Percentiles rank a stretch among this genome's conserved stretches.
phyloP scores from a whole-genome alignment of 2,329 filamentous ascomycete species.

The Capronia coronata region DNA sequence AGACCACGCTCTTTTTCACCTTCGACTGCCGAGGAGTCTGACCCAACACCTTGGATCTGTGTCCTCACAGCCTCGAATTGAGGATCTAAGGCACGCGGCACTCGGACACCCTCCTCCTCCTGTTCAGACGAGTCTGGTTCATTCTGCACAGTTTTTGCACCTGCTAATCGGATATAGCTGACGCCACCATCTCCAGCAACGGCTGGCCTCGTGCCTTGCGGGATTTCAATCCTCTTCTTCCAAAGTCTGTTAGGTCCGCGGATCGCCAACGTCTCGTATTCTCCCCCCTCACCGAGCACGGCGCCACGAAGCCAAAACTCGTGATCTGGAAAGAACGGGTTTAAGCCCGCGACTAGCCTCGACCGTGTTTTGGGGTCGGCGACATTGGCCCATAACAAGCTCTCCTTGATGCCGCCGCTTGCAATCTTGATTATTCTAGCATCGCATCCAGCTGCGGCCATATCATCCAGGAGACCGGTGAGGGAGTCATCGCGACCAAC shows the following conservation, averaged over 20 bases:
- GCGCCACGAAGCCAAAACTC: slow-evolving; percentile 57
- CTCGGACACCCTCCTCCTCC: background rate
- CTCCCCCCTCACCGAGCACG: slow-evolving; percentile 83
- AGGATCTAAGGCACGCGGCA: slow-evolving; percentile 47
- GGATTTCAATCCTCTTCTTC: slow-evolving; percentile 61
- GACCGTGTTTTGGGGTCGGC: slow-evolving; percentile 48
- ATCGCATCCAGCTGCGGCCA: slow-evolving; percentile 70
- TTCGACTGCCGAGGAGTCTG: background rate
- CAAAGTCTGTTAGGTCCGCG: slow-evolving; percentile 71
- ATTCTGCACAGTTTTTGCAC: slow-evolving; percentile 50
- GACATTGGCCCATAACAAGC: slow-evolving; percentile 74
- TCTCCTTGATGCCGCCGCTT: slow-evolving; percentile 76
- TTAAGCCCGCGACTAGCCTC: slow-evolving; percentile 45
- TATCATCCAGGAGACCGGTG: slow-evolving; percentile 64
- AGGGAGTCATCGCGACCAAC: slow-evolving; percentile 29
- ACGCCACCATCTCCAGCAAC: slow-evolving; percentile 68
- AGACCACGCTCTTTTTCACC: background rate
- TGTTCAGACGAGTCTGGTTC: slow-evolving; percentile 11
- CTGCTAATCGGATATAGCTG: slow-evolving; percentile 60
- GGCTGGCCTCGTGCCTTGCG: slow-evolving; percentile 46
- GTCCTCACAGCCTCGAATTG: slow-evolving; percentile 47
- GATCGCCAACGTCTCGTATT: slow-evolving; percentile 88
- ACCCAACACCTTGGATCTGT: background rate
- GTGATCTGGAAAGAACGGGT: slow-evolving; percentile 49
- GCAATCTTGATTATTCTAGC: slow-evolving; percentile 94